Evolutionary conservation across 257 asterid species (phyloP), one percentile per base, ranked within the genome.

Genomic region (Solanum bulbocastanum): DNA sequence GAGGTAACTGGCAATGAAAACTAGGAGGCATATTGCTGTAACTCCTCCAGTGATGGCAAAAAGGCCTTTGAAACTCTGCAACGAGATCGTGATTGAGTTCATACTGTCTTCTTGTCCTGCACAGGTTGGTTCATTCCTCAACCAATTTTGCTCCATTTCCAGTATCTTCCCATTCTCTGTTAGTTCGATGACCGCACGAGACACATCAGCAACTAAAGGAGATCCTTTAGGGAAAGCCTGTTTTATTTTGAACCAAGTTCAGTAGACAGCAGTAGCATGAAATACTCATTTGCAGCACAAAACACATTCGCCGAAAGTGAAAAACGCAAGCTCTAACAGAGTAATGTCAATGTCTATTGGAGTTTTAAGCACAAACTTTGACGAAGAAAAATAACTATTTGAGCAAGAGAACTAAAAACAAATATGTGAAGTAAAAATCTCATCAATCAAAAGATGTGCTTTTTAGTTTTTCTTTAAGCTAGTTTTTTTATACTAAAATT

Each of bases 1-100:
- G 15, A 92, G 42, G 84, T 89, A 92, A 4, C 85, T 78, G 27
- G 62, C 87, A 27, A 92, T 37, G 69, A 88, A 92, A 73, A 85
- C 42, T 22, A 83, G 39, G 33, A 90, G 83, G 78, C 91, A 79
- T 73, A 76, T 20, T 35, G 88, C 42, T 52, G 90, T 89, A 49
- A 91, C 68, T 32, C 88, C 90, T 30, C 90, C 89, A 25, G 89
- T 83, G 30, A 88, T 52, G 46, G 75, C 84, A 88, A 88, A 83
- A 8, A 83, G 87, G 25, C 85, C 85, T 27, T 79, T 79, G 66
- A 79, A 79, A 15, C 85, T 81, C 10, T 46, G 68, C 3, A 81
- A 81, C 12, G 85, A 46, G 66, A 81, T 81, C 8, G 40, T 46
- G 85, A 44, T 27, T 44, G 68, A 44, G 85, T 79, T 79, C 66